Base-by-base conservation (phyloP, 2,329 filamentous ascomycete species). In the Colletotrichum gloeosporioides region DNA sequence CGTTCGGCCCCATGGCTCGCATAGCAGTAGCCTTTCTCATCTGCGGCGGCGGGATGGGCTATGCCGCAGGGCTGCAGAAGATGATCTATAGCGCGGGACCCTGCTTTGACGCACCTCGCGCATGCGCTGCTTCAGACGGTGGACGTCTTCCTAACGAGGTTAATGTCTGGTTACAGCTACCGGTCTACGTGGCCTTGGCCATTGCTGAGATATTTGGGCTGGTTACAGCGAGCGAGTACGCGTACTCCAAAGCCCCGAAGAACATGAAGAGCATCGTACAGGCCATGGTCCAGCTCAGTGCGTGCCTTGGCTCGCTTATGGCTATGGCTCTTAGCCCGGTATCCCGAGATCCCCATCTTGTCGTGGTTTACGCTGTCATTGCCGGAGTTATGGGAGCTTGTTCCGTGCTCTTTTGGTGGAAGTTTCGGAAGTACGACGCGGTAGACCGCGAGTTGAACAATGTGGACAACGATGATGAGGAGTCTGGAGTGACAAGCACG, bases 1-100 rank as follows among this genome's bases (percentile, higher is more conserved):
- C 85, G 32, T 90, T 91, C 80, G 89, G 88, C 4, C 89, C 89
- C 12, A 84, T 91, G 71, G 88, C 89, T 80, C 88, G 89, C 32
- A 91, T 91, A 72, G 84, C 87, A 0, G 79, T 86, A 6, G 89
- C 89, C 9, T 91, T 91, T 82, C 69, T 87, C 22, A 82, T 89
- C 39, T 88, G 87, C 32, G 85, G 85, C 4, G 61, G 83, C 15
- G 85, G 86, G 70, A 90, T 91, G 88, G 84, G 90, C 29, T 83
- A 84, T 15, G 88, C 89, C 6, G 84, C 87, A 9, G 85, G 90
- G 25, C 86, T 87, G 27, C 90, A 91, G 78, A 79, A 85, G 77
- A 84, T 85, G 79, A 89, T 85, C 25, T 79, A 80, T 57, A 68
- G 8, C 29, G 22, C 66, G 22, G 77, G 75, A 3, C 79, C 79